Base-by-base conservation (phyloP, 768 basidiomycete genomes). In the Mycena alexandri region DNA sequence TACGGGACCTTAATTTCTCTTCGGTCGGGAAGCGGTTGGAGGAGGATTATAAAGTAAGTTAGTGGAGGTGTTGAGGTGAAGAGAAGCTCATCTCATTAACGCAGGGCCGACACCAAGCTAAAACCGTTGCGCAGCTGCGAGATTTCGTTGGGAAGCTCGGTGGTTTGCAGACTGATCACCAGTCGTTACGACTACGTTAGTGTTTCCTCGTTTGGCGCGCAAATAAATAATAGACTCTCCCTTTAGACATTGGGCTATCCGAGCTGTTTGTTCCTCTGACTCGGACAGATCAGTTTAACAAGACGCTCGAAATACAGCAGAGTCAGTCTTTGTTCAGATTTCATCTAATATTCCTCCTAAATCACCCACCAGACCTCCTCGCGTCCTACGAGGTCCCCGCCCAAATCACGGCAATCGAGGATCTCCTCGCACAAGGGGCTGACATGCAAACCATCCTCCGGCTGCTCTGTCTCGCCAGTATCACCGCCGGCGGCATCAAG, bases 91-190 rank as follows among this genome's bases (percentile, higher is more conserved):
- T 38, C 56, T 25, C 44, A 33, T 61, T 51, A 72, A 48, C 51
- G 65, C 24, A 94, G 93, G 90, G 91, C 51, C 89, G 93, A 63
- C 87, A 94, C 61, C 90, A 95, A 79, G 89, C 95, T 19, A 94
- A 95, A 79, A 96, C 95, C 14, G 92, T 96, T 19, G 89, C 92
- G 13, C 94, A 99, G 78, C 82, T 99, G 73, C 88, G 92, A 63
- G 94, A 96, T 75, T 98, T 99, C 79, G 98, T 99, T 21, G 96
- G 96, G 14, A 96, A 94, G 75, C 84, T 99, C 2, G 94, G 96
- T 22, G 95, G 95, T 2, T 81, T 99, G 69, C 95, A 98, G 79
- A 88, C 87, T 19, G 97, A 99, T 74, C 95, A 98, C 71, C 93
- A 96, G 75, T 88, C 93, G 51, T 78, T 99, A 67, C 84, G 93